Evolutionary conservation across 2,329 filamentous ascomycete genomes (phyloP).

Genomic region (Alternaria arborescens): DNA sequence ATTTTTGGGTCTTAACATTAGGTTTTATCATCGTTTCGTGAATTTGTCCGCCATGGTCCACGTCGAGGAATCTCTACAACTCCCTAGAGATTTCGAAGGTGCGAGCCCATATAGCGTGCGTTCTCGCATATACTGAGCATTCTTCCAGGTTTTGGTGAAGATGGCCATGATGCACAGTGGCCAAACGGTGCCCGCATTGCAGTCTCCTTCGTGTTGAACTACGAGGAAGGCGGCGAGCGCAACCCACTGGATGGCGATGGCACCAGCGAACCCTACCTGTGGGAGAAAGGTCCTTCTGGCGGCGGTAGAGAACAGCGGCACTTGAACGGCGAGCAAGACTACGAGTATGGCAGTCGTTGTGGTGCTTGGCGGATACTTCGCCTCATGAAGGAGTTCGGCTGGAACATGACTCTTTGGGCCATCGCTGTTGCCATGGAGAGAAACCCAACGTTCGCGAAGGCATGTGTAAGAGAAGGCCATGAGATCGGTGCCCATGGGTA

Average conservation of each 20-base stretch:
- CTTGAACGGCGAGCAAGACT: slow-evolving; percentile 60
- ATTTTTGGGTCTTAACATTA: background rate
- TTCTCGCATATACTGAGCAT: background rate
- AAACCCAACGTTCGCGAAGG: slow-evolving; percentile 57
- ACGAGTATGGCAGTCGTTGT: slow-evolving; percentile 61
- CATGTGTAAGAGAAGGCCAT: slow-evolving; percentile 57
- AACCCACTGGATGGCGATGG: slow-evolving; percentile 45
- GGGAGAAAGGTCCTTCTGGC: slow-evolving; percentile 50
- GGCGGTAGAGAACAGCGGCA: slow-evolving; percentile 52
- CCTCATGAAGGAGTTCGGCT: slow-evolving; percentile 58
- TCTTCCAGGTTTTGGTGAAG: slow-evolving; percentile 48
- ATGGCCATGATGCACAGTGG: slow-evolving; percentile 49
- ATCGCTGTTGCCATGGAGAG: slow-evolving; percentile 60
- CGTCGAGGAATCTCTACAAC: slow-evolving; percentile 45
- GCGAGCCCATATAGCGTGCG: background rate
- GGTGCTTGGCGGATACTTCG: slow-evolving; percentile 61
- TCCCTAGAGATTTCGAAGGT: slow-evolving; percentile 53
- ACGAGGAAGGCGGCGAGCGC: slow-evolving; percentile 48
- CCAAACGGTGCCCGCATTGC: slow-evolving; percentile 50
- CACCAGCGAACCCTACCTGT: slow-evolving; percentile 40
- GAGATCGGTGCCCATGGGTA: slow-evolving; percentile 62
- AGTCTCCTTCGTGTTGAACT: slow-evolving; percentile 52
- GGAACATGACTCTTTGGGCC: slow-evolving; percentile 62
- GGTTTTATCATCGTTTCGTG: background rate
- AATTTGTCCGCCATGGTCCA: slow-evolving; percentile 34